Conservation (phyloP, 768 basidiomycete species). For the Collybiopsis luxurians region DNA sequence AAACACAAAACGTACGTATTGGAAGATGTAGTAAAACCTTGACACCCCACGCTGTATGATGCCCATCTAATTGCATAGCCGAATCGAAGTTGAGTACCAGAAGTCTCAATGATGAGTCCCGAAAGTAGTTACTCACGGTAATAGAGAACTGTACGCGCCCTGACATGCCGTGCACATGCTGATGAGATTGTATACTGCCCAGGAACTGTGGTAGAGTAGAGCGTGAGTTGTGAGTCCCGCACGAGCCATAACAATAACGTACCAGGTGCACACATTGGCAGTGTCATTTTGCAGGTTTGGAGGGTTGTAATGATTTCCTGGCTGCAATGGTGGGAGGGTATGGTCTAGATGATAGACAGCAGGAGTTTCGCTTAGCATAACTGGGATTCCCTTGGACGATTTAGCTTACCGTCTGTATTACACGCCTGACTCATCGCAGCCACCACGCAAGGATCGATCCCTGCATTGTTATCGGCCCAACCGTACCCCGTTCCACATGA, state of each 20-base stretch:
- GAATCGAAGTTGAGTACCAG: neutral
- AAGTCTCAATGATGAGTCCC: neutral
- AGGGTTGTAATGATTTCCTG: neutral
- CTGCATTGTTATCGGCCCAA: neutral
- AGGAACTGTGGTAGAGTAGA: neutral
- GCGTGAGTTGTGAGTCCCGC: neutral
- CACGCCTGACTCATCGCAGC: neutral
- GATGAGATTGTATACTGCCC: neutral
- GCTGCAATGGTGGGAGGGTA: neutral
- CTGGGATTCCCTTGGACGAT: neutral
- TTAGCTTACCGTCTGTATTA: neutral
- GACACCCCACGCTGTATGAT: neutral
- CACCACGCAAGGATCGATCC: neutral
- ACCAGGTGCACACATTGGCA: neutral
- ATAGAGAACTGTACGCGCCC: neutral
- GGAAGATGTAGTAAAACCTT: neutral
- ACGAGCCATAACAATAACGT: neutral
- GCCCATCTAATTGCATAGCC: neutral
- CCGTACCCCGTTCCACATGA: neutral
- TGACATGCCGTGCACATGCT: neutral
- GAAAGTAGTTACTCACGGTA: neutral
- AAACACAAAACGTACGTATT: neutral
- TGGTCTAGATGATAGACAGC: neutral
- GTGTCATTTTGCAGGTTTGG: neutral
- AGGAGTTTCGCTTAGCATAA: neutral